A percentile compares a stretch with the other conserved stretches of the same genome.
These are phyloP conservation scores for Neurospora sp. DNA, from an alignment of 495 filamentous ascomycete genomes.

Conservation along the genomic window DNA sequence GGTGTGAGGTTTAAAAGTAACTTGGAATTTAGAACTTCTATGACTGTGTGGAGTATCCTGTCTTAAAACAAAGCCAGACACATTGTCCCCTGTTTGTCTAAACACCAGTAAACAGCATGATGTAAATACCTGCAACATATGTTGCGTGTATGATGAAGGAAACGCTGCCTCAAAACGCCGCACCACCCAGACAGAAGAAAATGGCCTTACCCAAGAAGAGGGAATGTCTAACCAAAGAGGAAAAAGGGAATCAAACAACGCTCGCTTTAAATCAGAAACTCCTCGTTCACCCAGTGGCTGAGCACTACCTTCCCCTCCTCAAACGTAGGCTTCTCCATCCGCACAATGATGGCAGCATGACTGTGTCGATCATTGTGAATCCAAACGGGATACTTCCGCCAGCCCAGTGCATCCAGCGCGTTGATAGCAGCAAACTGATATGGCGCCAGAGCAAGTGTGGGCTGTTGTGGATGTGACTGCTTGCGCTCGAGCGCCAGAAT, in stretches of 20 bases:
- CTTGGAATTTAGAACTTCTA: background rate
- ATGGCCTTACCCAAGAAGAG: background rate
- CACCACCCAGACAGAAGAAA: background rate
- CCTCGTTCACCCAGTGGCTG: constrained; percentile 67
- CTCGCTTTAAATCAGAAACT: constrained; percentile 41
- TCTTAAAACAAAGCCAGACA: background rate
- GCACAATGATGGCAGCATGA: constrained; percentile 85
- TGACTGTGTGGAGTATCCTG: background rate
- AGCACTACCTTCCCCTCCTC: constrained; percentile 70
- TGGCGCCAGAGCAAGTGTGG: constrained; percentile 64
- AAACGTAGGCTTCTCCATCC: constrained; percentile 51
- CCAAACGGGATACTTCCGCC: constrained; percentile 73
- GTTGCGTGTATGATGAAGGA: background rate
- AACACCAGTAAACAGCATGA: background rate
- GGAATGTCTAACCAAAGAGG: background rate
- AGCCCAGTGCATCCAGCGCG: constrained; percentile 62
- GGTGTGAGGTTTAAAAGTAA: background rate
- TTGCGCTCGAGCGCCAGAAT: constrained; percentile 28
- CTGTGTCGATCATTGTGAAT: constrained; percentile 73
- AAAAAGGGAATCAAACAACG: background rate
- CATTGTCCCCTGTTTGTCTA: background rate
- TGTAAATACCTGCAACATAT: background rate
- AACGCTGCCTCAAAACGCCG: background rate
- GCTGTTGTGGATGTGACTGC: constrained; percentile 30
- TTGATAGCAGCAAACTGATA: constrained; percentile 78